Percentiles rank a stretch among this genome's conserved stretches.
Conservation (phyloP, 345 rosid species). For the Mangifera indica region DNA sequence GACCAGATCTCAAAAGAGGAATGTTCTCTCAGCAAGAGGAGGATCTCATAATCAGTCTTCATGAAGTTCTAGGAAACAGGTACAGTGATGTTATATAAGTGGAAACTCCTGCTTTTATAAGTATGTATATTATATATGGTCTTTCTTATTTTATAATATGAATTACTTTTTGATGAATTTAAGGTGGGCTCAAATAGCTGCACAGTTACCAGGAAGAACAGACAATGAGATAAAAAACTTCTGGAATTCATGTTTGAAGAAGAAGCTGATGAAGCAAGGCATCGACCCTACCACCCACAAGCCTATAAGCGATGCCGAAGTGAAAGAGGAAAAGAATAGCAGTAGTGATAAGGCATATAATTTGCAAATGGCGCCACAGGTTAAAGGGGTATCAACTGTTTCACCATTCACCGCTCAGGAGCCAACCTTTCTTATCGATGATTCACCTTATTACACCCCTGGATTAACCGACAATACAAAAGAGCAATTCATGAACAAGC, state of each 20-base stretch:
- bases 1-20: conserved; percentile 89
- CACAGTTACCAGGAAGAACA: conserved; percentile 63
- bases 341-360: conserved; percentile 14
- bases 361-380: conserved; percentile 6
- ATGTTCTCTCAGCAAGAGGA: conserved; percentile 66
- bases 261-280: conserved; percentile 70
- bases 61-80: conserved; percentile 66
- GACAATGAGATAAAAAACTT: conserved; percentile 72
- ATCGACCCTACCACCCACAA: conserved; percentile 67
- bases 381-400: not conserved
- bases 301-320: conserved; percentile 27
- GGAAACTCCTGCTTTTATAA: not conserved
- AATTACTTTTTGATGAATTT: not conserved
- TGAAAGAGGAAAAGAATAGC: conserved; percentile 31
- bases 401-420: conserved; percentile 34
- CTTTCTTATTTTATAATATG: not conserved
- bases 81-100: conserved; percentile 12
- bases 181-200: conserved; percentile 77
- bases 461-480: conserved; percentile 30
- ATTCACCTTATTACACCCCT: conserved; percentile 15
- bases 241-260: conserved; percentile 70
- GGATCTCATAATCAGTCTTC: conserved; percentile 55
- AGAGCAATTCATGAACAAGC: conserved; percentile 28
- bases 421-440: conserved; percentile 40
- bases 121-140: not conserved